Evolutionary conservation across 331 rosid species (phyloP).

Genomic region (Phaseolus coccineus): DNA sequence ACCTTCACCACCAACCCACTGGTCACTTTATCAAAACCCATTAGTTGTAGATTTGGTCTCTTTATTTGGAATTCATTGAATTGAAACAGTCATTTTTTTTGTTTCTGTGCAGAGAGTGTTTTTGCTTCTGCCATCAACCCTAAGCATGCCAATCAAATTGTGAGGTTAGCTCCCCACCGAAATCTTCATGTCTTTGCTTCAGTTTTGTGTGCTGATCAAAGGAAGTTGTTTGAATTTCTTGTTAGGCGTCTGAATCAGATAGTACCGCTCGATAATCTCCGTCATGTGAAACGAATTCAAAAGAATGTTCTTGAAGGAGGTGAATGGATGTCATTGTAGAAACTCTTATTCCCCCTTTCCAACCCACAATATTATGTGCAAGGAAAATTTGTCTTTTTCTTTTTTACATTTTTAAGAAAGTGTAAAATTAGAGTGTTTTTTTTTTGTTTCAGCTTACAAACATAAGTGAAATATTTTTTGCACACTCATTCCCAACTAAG

Average conservation of each 20-base stretch:
- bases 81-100: slow-evolving; percentile 23
- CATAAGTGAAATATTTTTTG: no score
- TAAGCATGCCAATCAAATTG: slow-evolving; percentile 71
- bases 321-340: slow-evolving; percentile 19
- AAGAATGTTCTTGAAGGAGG: slow-evolving; percentile 72
- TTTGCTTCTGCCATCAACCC: slow-evolving; percentile 72
- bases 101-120: slow-evolving; percentile 53
- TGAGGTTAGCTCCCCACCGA: slow-evolving; percentile 59
- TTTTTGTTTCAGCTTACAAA: neutral
- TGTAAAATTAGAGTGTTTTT: neutral
- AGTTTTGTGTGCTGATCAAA: neutral
- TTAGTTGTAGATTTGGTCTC: neutral
- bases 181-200: neutral
- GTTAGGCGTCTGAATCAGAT: slow-evolving; percentile 71
- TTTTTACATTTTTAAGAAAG: neutral
- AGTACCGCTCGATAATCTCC: slow-evolving; percentile 72
- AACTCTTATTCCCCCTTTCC: neutral
- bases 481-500: neutral
- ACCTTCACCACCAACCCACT: slow-evolving; percentile 75
- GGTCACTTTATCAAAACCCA: slow-evolving; percentile 43
- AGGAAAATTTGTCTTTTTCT: neutral
- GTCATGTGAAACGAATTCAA: slow-evolving; percentile 78
- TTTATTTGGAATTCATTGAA: neutral
- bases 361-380: neutral
- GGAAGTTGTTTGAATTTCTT: slow-evolving; percentile 26